Conservation (phyloP, 2,329 filamentous ascomycete species). For the Dactylella cylindrospora region DNA sequence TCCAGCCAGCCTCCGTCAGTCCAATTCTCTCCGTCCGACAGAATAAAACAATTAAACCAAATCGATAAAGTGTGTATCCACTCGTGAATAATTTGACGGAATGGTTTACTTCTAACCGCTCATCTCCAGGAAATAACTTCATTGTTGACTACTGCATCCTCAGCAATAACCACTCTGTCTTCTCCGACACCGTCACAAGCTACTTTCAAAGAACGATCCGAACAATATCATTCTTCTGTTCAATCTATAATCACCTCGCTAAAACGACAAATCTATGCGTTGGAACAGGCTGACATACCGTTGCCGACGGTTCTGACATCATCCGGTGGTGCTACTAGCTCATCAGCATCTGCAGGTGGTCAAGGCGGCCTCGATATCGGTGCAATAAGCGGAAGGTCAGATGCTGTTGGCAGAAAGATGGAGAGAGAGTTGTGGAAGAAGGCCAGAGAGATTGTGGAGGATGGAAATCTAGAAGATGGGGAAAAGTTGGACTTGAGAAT, state of each 20-base stretch:
- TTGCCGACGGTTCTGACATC: slow-evolving; percentile 25
- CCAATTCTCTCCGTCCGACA: slow-evolving; percentile 33
- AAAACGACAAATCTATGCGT: slow-evolving; percentile 34
- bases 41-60: slow-evolving; percentile 42
- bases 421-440: slow-evolving; percentile 37
- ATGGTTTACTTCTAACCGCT: background rate
- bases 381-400: slow-evolving; percentile 28
- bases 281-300: slow-evolving; percentile 42
- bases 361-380: slow-evolving; percentile 29
- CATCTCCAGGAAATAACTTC: slow-evolving; percentile 33
- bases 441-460: slow-evolving; percentile 30
- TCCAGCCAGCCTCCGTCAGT: slow-evolving; percentile 11
- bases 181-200: slow-evolving; percentile 20
- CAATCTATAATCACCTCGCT: slow-evolving; percentile 25
- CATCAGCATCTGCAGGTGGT: background rate
- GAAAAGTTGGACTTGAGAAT: slow-evolving; percentile 36
- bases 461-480: slow-evolving; percentile 9
- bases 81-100: too few species aligned
- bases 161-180: slow-evolving; percentile 36
- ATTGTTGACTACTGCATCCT: slow-evolving; percentile 45
- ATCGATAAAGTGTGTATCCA: slow-evolving; percentile 41
- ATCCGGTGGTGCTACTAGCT: slow-evolving; percentile 11
- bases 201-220: slow-evolving; percentile 28
- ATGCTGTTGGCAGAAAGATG: slow-evolving; percentile 37
- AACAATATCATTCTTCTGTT: slow-evolving; percentile 33